phyloP scores from a whole-genome alignment of 768 basidiomycete genomes.

The Collybia sp. region DNA sequence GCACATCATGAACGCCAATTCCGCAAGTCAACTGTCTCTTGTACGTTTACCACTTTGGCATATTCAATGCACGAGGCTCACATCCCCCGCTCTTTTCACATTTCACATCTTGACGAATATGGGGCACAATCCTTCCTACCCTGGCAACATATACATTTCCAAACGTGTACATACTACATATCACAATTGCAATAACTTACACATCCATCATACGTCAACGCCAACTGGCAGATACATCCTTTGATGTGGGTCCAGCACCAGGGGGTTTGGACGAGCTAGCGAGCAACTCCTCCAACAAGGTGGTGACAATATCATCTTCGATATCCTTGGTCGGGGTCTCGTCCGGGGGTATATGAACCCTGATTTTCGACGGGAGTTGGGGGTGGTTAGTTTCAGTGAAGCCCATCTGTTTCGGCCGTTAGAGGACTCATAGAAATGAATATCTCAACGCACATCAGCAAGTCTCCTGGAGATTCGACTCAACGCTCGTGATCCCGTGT shows the following conservation, averaged over 20 bases:
- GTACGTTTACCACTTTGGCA: no score
- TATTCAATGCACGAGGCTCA: no score
- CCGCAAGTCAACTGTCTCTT: no score
- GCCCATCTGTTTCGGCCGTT: slow-evolving; percentile 53
- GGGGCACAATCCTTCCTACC: no score
- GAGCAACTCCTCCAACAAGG: slow-evolving; percentile 54
- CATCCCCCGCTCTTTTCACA: no score
- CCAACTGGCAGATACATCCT: slow-evolving; percentile 7
- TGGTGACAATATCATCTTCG: slow-evolving; percentile 66
- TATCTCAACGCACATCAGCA: slow-evolving; percentile 48
- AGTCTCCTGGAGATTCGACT: slow-evolving; percentile 53
- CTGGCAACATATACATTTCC: no score
- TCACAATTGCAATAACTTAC: no score
- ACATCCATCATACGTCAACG: no score
- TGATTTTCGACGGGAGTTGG: slow-evolving; percentile 44
- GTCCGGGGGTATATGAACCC: slow-evolving; percentile 39
- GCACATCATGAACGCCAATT: no score
- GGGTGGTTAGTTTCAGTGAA: slow-evolving; percentile 58
- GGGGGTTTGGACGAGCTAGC: slow-evolving; percentile 33
- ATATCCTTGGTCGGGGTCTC: slow-evolving; percentile 42
- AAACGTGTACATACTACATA: no score
- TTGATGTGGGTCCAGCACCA: slow-evolving; percentile 29
- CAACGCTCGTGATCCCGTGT: slow-evolving; percentile 33
- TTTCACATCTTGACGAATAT: no score
- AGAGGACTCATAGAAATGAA: slow-evolving; percentile 3